phyloP scores from a whole-genome alignment of 2,329 filamentous ascomycete genomes.

The Neofusicoccum kwambonambiense region DNA sequence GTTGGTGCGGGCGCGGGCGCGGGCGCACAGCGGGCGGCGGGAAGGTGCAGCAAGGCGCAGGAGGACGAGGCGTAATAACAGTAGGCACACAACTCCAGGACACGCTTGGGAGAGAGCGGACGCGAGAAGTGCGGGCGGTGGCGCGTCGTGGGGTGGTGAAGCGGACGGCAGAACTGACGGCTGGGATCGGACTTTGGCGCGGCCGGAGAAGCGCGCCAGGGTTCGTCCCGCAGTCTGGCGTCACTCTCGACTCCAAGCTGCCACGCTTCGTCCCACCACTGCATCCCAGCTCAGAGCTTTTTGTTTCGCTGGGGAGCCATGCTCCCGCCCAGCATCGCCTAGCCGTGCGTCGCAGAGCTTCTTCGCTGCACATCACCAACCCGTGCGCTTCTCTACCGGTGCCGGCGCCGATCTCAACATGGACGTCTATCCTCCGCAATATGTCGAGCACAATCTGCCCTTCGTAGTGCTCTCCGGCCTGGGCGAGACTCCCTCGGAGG shows the following conservation, averaged over 20 bases:
- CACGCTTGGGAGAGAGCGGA: neutral
- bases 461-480: conserved; percentile 81
- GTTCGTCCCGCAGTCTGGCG: neutral
- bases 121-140: neutral
- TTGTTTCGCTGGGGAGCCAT: conserved; percentile 9
- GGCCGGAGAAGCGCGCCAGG: conserved; percentile 8
- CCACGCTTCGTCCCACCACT: neutral
- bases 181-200: conserved; percentile 9
- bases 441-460: conserved; percentile 83
- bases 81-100: neutral
- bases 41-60: neutral
- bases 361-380: neutral
- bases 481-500: conserved; percentile 33
- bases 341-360: neutral
- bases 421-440: conserved; percentile 77
- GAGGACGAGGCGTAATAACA: neutral
- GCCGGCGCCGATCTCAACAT: conserved; percentile 45
- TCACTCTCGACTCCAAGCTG: neutral
- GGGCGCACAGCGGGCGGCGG: neutral
- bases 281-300: neutral
- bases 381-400: conserved; percentile 17
- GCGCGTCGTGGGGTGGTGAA: neutral
- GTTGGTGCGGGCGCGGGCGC: neutral
- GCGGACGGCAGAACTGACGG: conserved; percentile 10
- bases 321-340: conserved; percentile 9